These are phyloP conservation scores for Phytopythium montanum DNA, from an alignment of 352 stramenopile genomes.

Conservation along the genomic window DNA sequence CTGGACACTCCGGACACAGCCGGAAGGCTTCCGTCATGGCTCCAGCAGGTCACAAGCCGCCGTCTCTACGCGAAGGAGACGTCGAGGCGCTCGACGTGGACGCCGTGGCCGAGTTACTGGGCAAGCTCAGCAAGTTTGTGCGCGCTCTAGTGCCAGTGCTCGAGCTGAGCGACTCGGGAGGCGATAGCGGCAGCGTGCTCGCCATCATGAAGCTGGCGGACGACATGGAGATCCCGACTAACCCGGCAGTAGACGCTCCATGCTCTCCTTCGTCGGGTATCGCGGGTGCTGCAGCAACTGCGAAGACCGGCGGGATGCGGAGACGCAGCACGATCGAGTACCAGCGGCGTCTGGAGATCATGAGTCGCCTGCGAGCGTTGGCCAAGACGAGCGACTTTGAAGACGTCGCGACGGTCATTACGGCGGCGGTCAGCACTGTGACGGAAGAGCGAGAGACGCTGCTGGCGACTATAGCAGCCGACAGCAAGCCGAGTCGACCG, in stretches of 20 bases:
- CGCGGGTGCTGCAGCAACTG: not conserved
- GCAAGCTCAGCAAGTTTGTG: conserved; percentile 59
- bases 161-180: conserved; percentile 16
- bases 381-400: conserved; percentile 17
- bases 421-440: conserved; percentile 18
- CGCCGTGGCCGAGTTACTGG: conserved; percentile 36
- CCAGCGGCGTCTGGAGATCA: conserved; percentile 12
- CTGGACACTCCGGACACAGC: not conserved
- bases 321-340: conserved; percentile 12
- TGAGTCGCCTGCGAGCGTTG: conserved; percentile 14
- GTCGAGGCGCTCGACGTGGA: conserved; percentile 19
- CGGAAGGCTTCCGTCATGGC: not conserved
- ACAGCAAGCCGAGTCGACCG: not conserved
- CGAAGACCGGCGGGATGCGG: not conserved
- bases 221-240: conserved; percentile 31
- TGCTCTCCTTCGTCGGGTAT: not conserved
- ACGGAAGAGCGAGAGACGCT: conserved; percentile 23
- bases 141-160: conserved; percentile 45
- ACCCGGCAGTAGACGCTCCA: not conserved
- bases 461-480: conserved; percentile 8
- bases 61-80: conserved; percentile 10
- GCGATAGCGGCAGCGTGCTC: conserved; percentile 28
- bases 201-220: conserved; percentile 54
- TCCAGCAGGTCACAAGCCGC: not conserved
- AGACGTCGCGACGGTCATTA: conserved; percentile 14